Conservation (phyloP, 2,329 filamentous ascomycete genomes). For the Aspergillus ustus region DNA sequence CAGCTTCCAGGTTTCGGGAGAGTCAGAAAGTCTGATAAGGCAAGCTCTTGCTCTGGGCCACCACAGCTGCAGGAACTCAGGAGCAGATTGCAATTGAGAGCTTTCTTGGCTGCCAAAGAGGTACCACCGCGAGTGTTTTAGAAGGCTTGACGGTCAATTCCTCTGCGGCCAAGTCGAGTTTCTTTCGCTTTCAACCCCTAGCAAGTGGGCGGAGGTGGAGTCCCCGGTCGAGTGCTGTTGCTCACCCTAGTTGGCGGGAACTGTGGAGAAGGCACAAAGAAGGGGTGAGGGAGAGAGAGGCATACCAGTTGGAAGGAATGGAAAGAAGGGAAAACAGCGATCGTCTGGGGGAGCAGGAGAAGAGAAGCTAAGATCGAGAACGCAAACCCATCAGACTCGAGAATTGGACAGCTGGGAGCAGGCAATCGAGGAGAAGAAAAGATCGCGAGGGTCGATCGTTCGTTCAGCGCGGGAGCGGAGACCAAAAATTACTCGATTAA, state of each 20-base stretch:
- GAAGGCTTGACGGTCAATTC: background rate
- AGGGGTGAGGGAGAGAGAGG: constrained; percentile 18
- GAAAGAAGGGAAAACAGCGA: constrained; percentile 10
- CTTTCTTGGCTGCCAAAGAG: background rate
- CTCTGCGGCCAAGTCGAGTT: constrained; percentile 15
- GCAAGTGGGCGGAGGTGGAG: constrained; percentile 35
- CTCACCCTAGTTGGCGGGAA: constrained; percentile 34
- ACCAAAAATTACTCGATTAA: background rate
- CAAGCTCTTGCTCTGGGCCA: background rate
- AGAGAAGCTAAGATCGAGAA: constrained; percentile 7
- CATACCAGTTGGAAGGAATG: constrained; percentile 20
- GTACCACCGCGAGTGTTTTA: background rate
- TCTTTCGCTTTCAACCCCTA: constrained; percentile 27
- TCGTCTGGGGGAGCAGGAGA: background rate
- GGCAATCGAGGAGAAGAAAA: constrained; percentile 17
- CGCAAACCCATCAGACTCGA: constrained; percentile 12
- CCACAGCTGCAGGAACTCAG: background rate
- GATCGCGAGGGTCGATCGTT: constrained; percentile 15
- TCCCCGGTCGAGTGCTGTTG: constrained; percentile 23
- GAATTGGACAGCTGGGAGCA: background rate
- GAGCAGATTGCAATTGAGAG: background rate
- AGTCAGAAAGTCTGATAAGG: background rate
- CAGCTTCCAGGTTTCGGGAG: constrained; percentile 3
- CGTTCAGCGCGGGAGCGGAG: constrained; percentile 10
- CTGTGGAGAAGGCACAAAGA: constrained; percentile 32